Percentiles rank a stretch among this genome's conserved stretches.
Evolutionary conservation across 2,329 filamentous ascomycete species (phyloP).

Genomic region (Scleromitrula shiraiana): DNA sequence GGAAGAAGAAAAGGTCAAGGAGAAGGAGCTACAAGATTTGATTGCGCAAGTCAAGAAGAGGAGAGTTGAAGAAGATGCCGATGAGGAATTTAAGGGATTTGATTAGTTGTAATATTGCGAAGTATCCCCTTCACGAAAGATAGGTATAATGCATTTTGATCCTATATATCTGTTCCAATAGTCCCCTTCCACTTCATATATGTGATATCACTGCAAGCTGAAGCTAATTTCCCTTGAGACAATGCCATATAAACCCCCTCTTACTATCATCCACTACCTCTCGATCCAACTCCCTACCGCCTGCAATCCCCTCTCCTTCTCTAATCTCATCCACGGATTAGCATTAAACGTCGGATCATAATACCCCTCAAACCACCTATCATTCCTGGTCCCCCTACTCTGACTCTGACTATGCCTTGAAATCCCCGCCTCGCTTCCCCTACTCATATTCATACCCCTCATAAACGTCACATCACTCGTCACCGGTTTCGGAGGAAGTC

Average conservation of each 20-base stretch:
- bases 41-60: constrained; percentile 54
- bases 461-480: constrained; percentile 11
- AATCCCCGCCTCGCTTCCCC: constrained; percentile 9
- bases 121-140: too few species aligned
- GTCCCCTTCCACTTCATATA: background rate
- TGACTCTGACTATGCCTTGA: constrained; percentile 16
- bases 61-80: constrained; percentile 32
- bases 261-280: background rate
- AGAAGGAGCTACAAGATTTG: constrained; percentile 55
- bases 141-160: too few species aligned
- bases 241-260: too few species aligned
- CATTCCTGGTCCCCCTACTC: constrained; percentile 30
- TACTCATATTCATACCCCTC: constrained; percentile 12
- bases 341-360: constrained; percentile 62
- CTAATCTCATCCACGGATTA: constrained; percentile 62
- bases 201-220: background rate
- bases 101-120: constrained; percentile 16
- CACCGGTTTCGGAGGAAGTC: constrained; percentile 12
- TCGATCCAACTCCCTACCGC: constrained; percentile 40
- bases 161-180: too few species aligned
- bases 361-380: constrained; percentile 56
- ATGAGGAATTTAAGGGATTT: constrained; percentile 30
- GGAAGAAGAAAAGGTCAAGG: constrained; percentile 58
- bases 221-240: background rate
- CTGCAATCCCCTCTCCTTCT: constrained; percentile 38